These are phyloP conservation scores for Phytophthora cryptogea DNA, from an alignment of 352 stramenopile genomes.

Conservation along the genomic window DNA sequence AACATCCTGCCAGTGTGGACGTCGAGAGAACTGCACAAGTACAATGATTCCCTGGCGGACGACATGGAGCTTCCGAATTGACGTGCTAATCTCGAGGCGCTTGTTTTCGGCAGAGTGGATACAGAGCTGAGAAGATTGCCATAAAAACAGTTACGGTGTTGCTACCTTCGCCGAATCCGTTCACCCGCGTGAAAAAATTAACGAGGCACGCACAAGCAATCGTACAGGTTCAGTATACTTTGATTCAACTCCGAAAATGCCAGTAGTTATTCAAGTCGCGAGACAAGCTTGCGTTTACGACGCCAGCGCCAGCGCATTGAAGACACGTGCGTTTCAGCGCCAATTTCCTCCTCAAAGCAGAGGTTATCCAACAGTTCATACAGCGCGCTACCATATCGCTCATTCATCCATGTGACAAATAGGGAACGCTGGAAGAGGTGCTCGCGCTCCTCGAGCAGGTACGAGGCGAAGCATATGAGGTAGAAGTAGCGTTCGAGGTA, in stretches of 20 bases:
- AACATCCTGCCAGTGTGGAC: too few relatives aligned
- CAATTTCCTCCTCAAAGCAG: constrained; percentile 84
- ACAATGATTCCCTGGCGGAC: too few relatives aligned
- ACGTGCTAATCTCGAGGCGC: too few relatives aligned
- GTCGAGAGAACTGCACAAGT: too few relatives aligned
- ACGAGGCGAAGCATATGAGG: constrained; percentile 89
- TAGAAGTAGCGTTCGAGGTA: constrained; percentile 92
- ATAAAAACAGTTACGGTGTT: too few relatives aligned
- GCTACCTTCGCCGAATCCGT: too few relatives aligned
- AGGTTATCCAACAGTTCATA: constrained; percentile 89
- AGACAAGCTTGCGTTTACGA: constrained; percentile 85
- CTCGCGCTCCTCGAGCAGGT: constrained; percentile 71
- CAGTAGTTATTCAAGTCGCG: constrained; percentile 62
- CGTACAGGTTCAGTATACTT: constrained; percentile 3
- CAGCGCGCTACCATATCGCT: constrained; percentile 78
- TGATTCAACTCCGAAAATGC: background rate
- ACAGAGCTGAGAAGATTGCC: too few relatives aligned
- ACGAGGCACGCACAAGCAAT: background rate
- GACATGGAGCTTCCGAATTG: too few relatives aligned
- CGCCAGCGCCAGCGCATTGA: constrained; percentile 91
- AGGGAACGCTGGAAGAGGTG: constrained; percentile 56
- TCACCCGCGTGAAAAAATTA: too few relatives aligned
- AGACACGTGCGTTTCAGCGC: constrained; percentile 73
- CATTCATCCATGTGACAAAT: constrained; percentile 88
- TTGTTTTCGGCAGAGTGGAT: too few relatives aligned